Percentiles rank a stretch among this genome's conserved stretches.
phyloP scores from a whole-genome alignment of 169 alveolate species.

The Eimeria falciformis region DNA sequence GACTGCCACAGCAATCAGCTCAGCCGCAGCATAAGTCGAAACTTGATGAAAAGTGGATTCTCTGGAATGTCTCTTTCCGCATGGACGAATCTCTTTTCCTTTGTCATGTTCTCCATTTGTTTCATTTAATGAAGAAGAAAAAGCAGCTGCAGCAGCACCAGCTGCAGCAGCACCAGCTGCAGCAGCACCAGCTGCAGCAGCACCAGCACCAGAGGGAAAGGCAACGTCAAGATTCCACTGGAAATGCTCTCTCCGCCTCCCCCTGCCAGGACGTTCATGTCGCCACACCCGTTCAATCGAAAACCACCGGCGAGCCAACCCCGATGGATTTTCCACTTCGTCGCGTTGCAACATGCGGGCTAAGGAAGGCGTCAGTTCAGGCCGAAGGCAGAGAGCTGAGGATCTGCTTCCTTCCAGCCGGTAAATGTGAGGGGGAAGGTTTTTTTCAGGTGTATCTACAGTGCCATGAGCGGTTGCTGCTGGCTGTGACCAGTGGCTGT shows the following conservation, averaged over 20 bases:
- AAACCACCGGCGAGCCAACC: conserved; percentile 77
- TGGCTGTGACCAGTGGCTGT: not conserved
- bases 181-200: not conserved
- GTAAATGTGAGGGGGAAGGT: conserved; percentile 75
- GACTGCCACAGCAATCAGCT: conserved; percentile 79
- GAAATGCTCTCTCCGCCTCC: conserved; percentile 84
- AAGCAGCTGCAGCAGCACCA: not conserved
- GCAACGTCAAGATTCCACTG: conserved; percentile 87
- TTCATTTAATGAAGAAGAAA: not conserved
- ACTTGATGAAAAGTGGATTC: not conserved
- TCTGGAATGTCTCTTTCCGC: too few relatives aligned
- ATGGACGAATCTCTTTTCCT: not conserved
- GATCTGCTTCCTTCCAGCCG: conserved; percentile 60
- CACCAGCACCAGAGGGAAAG: conserved; percentile 1
- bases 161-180: conserved; percentile 4
- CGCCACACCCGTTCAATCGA: conserved; percentile 80
- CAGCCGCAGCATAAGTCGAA: conserved; percentile 75
- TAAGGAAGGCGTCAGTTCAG: conserved; percentile 82
- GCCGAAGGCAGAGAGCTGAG: conserved; percentile 77
- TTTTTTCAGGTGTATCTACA: too few relatives aligned
- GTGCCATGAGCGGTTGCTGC: not conserved
- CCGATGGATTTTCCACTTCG: conserved; percentile 30
- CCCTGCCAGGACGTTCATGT: conserved; percentile 80
- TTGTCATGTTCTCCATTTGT: not conserved
- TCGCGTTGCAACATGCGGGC: conserved; percentile 78